Conservation (phyloP, 1,284 basidiomycete species). For the Anthracocystis walkeri region DNA sequence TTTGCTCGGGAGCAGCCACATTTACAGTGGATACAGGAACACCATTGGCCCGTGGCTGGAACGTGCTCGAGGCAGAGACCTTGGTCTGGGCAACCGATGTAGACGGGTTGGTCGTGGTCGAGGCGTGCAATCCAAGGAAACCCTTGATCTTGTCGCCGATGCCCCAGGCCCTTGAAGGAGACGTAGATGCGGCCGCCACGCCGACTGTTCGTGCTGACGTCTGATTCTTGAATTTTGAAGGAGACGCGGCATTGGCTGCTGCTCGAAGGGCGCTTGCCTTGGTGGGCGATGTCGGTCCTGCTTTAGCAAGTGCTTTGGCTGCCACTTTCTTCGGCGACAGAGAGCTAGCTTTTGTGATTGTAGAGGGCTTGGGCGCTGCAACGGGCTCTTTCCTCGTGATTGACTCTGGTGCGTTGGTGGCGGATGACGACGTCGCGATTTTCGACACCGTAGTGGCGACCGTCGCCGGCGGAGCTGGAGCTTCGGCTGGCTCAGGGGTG, state of each 20-base stretch:
- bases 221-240: slow-evolving; percentile 33
- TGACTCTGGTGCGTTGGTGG: not conserved
- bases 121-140: slow-evolving; percentile 54
- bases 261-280: slow-evolving; percentile 44
- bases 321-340: slow-evolving; percentile 50
- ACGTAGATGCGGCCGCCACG: slow-evolving; percentile 25
- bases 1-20: slow-evolving; percentile 4
- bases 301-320: slow-evolving; percentile 39
- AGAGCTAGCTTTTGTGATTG: slow-evolving; percentile 22
- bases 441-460: not conserved
- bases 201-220: slow-evolving; percentile 26
- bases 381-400: slow-evolving; percentile 8
- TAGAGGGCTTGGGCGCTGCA: slow-evolving; percentile 14
- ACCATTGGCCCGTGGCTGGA: slow-evolving; percentile 35
- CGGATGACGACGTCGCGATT: not conserved
- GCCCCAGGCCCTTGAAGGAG: slow-evolving; percentile 47
- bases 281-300: slow-evolving; percentile 42
- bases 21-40: slow-evolving; percentile 8
- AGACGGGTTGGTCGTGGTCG: slow-evolving; percentile 27
- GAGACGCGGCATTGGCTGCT: slow-evolving; percentile 36
- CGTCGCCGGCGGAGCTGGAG: slow-evolving; percentile 3
- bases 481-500: slow-evolving; percentile 24
- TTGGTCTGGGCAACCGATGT: slow-evolving; percentile 34
- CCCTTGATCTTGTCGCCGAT: slow-evolving; percentile 60
- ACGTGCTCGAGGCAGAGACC: slow-evolving; percentile 36